These are phyloP conservation scores for Pseudognaphalium luteoalbum DNA, from an alignment of 129 eudicot species.

Conservation along the genomic window DNA sequence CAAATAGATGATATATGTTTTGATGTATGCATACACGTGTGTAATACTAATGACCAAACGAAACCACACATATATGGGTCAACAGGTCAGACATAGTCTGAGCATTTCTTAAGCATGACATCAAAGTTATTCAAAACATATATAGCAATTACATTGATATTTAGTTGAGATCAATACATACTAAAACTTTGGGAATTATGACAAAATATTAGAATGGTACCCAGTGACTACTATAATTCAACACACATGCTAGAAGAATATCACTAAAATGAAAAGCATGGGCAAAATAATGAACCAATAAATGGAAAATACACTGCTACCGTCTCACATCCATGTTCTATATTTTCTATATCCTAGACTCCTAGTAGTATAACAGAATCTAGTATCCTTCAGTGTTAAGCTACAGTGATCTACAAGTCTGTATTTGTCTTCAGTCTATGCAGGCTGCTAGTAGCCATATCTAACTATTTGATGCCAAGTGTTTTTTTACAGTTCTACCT, in stretches of 20 bases:
- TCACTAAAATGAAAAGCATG: neutral
- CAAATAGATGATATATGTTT: neutral
- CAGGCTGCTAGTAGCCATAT: neutral
- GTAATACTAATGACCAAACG: neutral
- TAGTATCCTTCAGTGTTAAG: neutral
- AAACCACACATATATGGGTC: neutral
- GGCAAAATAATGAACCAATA: neutral
- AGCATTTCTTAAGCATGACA: neutral
- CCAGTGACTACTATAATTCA: neutral
- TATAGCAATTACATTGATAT: neutral
- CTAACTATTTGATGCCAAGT: neutral
- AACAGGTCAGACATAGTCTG: neutral
- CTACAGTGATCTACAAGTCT: neutral
- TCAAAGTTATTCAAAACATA: neutral
- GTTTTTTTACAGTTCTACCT: neutral
- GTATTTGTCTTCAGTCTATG: neutral
- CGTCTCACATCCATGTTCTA: neutral
- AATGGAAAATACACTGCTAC: neutral
- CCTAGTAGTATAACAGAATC: neutral
- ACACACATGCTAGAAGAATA: neutral
- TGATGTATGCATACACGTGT: neutral
- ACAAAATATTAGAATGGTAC: neutral
- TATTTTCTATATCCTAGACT: neutral
- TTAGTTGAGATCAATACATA: neutral
- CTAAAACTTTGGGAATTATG: neutral